Conservation (phyloP, 1,139 yeast genomes). For the Suhomyces bokatorum region DNA sequence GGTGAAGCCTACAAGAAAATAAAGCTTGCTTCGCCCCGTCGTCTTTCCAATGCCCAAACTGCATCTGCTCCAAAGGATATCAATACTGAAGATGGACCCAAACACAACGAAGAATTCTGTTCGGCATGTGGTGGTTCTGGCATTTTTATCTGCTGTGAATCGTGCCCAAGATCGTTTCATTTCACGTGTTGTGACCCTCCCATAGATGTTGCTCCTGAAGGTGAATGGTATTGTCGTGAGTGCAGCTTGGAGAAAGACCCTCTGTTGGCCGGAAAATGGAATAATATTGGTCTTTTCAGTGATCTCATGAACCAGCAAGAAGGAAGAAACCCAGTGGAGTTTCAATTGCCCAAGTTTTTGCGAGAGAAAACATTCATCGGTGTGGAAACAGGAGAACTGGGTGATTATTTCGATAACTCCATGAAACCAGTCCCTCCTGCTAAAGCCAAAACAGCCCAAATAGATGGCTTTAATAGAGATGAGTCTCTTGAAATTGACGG, state of each 20-base stretch:
- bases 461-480: conserved; percentile 39
- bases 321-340: conserved; percentile 69
- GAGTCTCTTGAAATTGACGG: conserved; percentile 62
- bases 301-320: conserved; percentile 60
- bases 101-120: conserved; percentile 84
- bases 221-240: conserved; percentile 85
- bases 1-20: conserved; percentile 27
- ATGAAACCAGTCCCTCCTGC: conserved; percentile 50
- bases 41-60: conserved; percentile 33
- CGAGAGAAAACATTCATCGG: conserved; percentile 71
- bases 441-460: conserved; percentile 41
- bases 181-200: conserved; percentile 93
- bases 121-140: conserved; percentile 88
- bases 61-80: conserved; percentile 2
- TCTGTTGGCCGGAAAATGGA: conserved; percentile 28
- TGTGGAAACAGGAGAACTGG: conserved; percentile 64
- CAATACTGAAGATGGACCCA: conserved; percentile 26
- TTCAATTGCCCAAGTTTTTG: conserved; percentile 65
- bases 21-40: conserved; percentile 46
- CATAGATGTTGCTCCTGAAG: conserved; percentile 77
- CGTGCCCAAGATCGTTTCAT: conserved; percentile 90
- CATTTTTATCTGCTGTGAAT: conserved; percentile 86
- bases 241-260: conserved; percentile 49
- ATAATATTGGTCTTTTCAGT: conserved; percentile 58
- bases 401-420: conserved; percentile 68